Base-by-base conservation (phyloP, 73 alveolate genomes). In the Paramecium biaurelia region DNA sequence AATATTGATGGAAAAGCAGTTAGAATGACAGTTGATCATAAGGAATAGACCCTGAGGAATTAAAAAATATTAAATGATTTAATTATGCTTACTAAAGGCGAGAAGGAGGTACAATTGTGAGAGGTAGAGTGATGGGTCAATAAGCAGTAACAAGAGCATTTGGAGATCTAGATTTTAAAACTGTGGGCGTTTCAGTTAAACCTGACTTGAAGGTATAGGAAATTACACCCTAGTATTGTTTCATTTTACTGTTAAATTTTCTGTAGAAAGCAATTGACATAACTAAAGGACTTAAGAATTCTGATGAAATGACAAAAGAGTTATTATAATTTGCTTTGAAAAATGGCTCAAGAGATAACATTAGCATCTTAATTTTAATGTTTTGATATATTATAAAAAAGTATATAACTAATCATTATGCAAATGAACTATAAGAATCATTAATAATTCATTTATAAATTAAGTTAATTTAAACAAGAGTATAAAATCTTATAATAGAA, bases 71-170 rank as follows among this genome's bases (percentile, higher is more conserved):
- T 15, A 14, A 21, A 63, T 63, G 76, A 63, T 26, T 38, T 63
- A 79, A 47, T 79, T 5, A 30, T 43, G 37, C 24, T 24, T 79
- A 4, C 12, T 23, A 42, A 32, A 89, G 94, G 42, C 82, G 87
- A 24, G 87, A 70, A 82, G 96, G 99, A 56, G 96, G 98, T 49
- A 32, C 74, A 57, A 85, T 96, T 9, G 57, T 85, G 30, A 84
- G 97, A 85, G 95, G 95, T 5, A 93, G 99, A 92, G 99, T 98
- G 18, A 97, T 95, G 72, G 99, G 99, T 8, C 70, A 95, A 34
- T 87, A 97, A 30, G 98, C 98, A 86, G 92, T 98, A 12, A 97
- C 99, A 6, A 93, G 99, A 92, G 99, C 99, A 30, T 95, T 98
- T 74, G 99, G 99, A 37, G 99, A 98, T 96, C 97, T 96, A 85